A percentile compares a stretch with the other conserved stretches of the same genome.
These are phyloP conservation scores for Phytophthora colocasiae DNA, from an alignment of 352 stramenopile species.

Conservation along the genomic window DNA sequence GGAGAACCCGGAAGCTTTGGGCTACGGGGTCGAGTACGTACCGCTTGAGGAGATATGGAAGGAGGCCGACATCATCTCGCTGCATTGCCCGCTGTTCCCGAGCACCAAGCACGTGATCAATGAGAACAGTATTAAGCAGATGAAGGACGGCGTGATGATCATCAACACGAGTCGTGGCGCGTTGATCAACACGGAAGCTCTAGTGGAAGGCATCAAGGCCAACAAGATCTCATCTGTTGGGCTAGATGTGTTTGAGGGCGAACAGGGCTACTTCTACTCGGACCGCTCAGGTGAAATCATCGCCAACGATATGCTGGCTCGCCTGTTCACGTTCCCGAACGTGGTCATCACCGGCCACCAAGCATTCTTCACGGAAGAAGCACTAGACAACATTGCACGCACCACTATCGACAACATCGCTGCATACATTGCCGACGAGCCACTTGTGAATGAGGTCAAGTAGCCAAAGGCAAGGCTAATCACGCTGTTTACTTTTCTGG, in stretches of 20 bases:
- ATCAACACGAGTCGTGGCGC: constrained; percentile 92
- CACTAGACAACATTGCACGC: constrained; percentile 68
- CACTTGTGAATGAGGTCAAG: constrained; percentile 66
- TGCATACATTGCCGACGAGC: constrained; percentile 46
- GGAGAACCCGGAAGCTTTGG: constrained; percentile 53
- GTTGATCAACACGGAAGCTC: constrained; percentile 85
- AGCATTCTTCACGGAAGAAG: constrained; percentile 83
- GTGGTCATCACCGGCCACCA: constrained; percentile 84
- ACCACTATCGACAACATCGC: constrained; percentile 77
- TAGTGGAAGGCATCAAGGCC: constrained; percentile 83
- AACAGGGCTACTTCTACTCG: constrained; percentile 81
- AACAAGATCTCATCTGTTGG: constrained; percentile 75
- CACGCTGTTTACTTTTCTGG: constrained; percentile 43
- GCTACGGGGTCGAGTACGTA: constrained; percentile 45
- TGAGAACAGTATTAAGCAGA: constrained; percentile 73
- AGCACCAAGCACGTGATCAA: constrained; percentile 88
- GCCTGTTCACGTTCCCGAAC: constrained; percentile 81
- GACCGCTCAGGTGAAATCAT: constrained; percentile 72
- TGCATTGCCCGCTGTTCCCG: constrained; percentile 86
- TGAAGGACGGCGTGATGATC: constrained; percentile 90
- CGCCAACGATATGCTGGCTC: constrained; percentile 63
- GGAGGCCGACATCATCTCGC: constrained; percentile 86
- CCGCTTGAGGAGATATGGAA: constrained; percentile 60
- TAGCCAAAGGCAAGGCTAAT: constrained; percentile 3
- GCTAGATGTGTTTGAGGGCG: constrained; percentile 88